Conservation (phyloP, 306 rosid genomes). For the Trifolium repens region DNA sequence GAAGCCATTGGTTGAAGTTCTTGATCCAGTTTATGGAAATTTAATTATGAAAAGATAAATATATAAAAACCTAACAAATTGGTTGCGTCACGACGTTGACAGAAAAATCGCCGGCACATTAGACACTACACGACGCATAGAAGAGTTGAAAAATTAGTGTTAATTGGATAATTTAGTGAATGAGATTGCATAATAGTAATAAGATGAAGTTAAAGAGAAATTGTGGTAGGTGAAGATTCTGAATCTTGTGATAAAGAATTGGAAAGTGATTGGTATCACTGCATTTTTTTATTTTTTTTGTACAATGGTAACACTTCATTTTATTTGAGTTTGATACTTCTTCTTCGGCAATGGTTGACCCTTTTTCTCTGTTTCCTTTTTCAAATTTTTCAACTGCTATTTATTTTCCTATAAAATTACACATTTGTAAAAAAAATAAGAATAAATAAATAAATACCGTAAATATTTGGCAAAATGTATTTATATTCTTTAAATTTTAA, state of each 20-base stretch:
- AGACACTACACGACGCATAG: constrained; percentile 42
- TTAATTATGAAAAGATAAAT: background rate
- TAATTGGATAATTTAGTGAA: background rate
- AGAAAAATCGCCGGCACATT: constrained; percentile 57
- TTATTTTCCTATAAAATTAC: no score
- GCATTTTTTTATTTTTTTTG: background rate
- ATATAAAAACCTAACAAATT: constrained; percentile 17
- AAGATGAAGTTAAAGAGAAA: background rate
- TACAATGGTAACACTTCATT: background rate
- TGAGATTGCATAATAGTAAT: background rate
- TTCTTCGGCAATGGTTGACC: background rate
- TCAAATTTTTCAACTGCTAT: background rate
- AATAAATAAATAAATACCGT: no score
- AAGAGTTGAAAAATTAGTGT: background rate
- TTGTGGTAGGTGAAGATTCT: background rate
- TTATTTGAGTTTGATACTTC: background rate
- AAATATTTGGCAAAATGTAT: no score
- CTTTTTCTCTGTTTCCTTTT: background rate
- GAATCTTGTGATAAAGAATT: background rate
- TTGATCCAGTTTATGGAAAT: constrained; percentile 12
- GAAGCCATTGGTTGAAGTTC: constrained; percentile 51
- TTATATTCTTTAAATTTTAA: no score
- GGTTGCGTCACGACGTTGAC: constrained; percentile 28
- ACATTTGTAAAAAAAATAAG: no score
- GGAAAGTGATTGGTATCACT: background rate